Evolutionary conservation across 1,139 yeast species (phyloP).

Genomic region (Yamadazyma blattariae): DNA sequence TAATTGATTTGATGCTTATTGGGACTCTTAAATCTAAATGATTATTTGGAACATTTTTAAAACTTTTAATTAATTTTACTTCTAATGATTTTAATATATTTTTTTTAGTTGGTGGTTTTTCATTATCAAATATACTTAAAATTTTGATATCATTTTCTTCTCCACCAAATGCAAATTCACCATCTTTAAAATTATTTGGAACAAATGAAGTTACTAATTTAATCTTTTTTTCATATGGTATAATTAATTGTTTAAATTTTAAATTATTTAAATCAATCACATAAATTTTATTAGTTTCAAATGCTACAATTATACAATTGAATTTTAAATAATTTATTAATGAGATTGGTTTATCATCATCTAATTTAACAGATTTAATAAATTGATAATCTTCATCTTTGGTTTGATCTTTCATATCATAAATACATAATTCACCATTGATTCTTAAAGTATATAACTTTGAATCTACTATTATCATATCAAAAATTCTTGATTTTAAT

Average conservation of each 20-base stretch:
- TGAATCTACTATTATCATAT: conserved; percentile 23
- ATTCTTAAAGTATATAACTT: conserved; percentile 41
- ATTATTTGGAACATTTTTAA: conserved; percentile 65
- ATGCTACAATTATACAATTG: conserved; percentile 37
- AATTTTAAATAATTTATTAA: conserved; percentile 26
- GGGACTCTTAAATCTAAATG: conserved; percentile 67
- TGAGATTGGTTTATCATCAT: conserved; percentile 28
- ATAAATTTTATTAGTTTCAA: conserved; percentile 49
- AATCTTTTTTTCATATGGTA: conserved; percentile 22
- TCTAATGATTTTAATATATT: conserved; percentile 32
- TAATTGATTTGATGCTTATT: conserved; percentile 55
- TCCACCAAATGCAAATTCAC: conserved; percentile 70
- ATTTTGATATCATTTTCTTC: conserved; percentile 65
- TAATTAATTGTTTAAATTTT: conserved; percentile 21
- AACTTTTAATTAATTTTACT: conserved; percentile 21
- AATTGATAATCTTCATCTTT: conserved; percentile 18
- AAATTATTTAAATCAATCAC: conserved; percentile 35
- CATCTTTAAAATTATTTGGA: conserved; percentile 40
- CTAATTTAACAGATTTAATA: conserved; percentile 11
- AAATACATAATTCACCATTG: conserved; percentile 41
- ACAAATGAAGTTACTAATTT: conserved; percentile 49
- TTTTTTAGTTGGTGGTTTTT: conserved; percentile 12
- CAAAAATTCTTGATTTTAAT: conserved; percentile 24
- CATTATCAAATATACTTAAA: conserved; percentile 33
- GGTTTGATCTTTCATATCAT: conserved; percentile 20